phyloP scores from a whole-genome alignment of 257 asterid species.

The Jacaranda mimosifolia region DNA sequence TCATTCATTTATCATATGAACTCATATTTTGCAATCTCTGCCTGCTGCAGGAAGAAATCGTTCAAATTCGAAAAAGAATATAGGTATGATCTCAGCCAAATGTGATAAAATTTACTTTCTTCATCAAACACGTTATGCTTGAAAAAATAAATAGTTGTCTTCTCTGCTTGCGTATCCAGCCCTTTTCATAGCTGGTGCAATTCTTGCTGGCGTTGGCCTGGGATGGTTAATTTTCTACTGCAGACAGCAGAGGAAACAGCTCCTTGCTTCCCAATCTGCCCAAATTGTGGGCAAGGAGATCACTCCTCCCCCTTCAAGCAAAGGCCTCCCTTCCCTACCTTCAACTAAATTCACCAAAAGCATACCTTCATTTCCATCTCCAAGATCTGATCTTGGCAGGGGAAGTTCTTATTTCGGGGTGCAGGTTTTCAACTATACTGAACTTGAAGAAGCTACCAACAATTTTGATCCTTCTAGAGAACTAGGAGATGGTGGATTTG shows the following conservation, averaged over 20 bases:
- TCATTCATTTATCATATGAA: background rate
- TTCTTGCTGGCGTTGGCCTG: conserved; percentile 60
- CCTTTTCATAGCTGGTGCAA: conserved; percentile 61
- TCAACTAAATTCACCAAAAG: conserved; percentile 47
- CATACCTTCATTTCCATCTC: conserved; percentile 59
- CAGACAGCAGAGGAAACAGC: conserved; percentile 54
- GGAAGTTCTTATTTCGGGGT: conserved; percentile 58
- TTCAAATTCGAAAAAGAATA: conserved; percentile 15
- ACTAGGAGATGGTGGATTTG: conserved; percentile 93
- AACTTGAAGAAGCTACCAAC: conserved; percentile 84
- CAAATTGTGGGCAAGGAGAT: conserved; percentile 50
- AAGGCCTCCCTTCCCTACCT: conserved; percentile 45
- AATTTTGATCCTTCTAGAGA: conserved; percentile 61
- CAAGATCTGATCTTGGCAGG: conserved; percentile 48
- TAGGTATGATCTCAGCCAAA: conserved; percentile 44
- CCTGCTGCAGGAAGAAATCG: conserved; percentile 40
- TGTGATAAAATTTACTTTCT: background rate
- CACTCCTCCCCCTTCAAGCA: conserved; percentile 48
- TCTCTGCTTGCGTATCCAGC: conserved; percentile 49
- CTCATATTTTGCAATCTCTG: conserved; percentile 34
- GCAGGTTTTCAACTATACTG: conserved; percentile 64
- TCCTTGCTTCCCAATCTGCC: conserved; percentile 38
- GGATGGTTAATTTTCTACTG: conserved; percentile 64
- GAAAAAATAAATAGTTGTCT: background rate
- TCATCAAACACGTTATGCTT: background rate